These are phyloP conservation scores for Gloeopeniophorella convolvens DNA, from an alignment of 768 basidiomycete species.

Conservation along the genomic window DNA sequence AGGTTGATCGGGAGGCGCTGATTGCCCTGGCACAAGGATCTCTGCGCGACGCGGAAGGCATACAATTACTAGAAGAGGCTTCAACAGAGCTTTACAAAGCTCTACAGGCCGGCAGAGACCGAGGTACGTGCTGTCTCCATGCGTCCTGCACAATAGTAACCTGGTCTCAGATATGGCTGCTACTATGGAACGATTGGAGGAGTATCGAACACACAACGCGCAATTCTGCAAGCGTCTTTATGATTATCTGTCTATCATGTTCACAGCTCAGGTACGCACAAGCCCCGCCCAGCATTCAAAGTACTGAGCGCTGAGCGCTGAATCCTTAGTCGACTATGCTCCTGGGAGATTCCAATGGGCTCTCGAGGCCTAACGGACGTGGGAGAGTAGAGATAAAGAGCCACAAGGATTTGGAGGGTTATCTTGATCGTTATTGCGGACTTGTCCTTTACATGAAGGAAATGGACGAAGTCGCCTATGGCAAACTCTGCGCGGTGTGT, in stretches of 20 bases:
- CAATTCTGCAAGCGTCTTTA: slow-evolving; percentile 92
- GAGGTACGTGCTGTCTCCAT: slow-evolving; percentile 44
- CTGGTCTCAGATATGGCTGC: slow-evolving; percentile 80
- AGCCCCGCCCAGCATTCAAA: background rate
- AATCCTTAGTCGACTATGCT: slow-evolving; percentile 55
- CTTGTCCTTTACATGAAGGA: slow-evolving; percentile 91
- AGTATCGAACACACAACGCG: slow-evolving; percentile 82
- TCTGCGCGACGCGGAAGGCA: slow-evolving; percentile 69
- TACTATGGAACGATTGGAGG: slow-evolving; percentile 86
- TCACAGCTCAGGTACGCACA: slow-evolving; percentile 71
- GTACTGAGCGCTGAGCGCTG: background rate
- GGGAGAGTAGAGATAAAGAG: slow-evolving; percentile 43
- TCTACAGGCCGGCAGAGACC: slow-evolving; percentile 81
- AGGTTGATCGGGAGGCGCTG: slow-evolving; percentile 77
- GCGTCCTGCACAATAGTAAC: background rate
- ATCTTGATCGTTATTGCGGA: slow-evolving; percentile 84
- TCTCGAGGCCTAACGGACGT: slow-evolving; percentile 37
- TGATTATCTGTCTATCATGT: slow-evolving; percentile 89
- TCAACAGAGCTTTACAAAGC: slow-evolving; percentile 93
- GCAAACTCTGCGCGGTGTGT: slow-evolving; percentile 82
- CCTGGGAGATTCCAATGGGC: slow-evolving; percentile 54
- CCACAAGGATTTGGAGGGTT: slow-evolving; percentile 75
- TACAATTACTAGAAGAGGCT: slow-evolving; percentile 74
- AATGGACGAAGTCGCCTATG: slow-evolving; percentile 88
- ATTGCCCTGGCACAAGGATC: slow-evolving; percentile 82